These are phyloP conservation scores for Cercophora newfieldiana DNA, from an alignment of 495 filamentous ascomycete genomes.

Conservation along the genomic window DNA sequence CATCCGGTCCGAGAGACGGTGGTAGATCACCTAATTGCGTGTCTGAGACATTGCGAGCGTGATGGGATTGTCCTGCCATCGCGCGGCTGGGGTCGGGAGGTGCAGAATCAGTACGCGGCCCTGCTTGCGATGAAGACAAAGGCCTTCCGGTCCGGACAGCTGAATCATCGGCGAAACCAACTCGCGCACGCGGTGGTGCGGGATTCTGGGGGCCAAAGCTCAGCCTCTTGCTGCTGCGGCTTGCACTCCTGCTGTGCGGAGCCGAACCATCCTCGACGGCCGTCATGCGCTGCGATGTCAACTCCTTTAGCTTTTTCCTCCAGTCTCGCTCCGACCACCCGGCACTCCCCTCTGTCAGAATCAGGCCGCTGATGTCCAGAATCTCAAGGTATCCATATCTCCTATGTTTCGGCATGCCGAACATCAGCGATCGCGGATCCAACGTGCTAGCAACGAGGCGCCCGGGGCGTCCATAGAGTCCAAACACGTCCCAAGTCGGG, in stretches of 20 bases:
- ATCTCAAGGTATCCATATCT: constrained; percentile 91
- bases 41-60: constrained; percentile 43
- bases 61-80: constrained; percentile 41
- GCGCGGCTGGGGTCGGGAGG: constrained; percentile 42
- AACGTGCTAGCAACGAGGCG: constrained; percentile 83
- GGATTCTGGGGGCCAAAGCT: constrained; percentile 56
- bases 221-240: constrained; percentile 62
- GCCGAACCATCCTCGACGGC: constrained; percentile 44
- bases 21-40: constrained; percentile 26
- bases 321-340: constrained; percentile 89
- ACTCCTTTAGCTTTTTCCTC: constrained; percentile 84
- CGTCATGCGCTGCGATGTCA: constrained; percentile 78
- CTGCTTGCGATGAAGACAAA: constrained; percentile 44
- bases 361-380: constrained; percentile 75
- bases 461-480: constrained; percentile 85
- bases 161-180: constrained; percentile 66
- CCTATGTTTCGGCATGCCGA: constrained; percentile 88
- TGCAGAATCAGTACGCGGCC: constrained; percentile 47
- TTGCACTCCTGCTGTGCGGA: constrained; percentile 61
- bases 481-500: constrained; percentile 91
- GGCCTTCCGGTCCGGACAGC: constrained; percentile 59
- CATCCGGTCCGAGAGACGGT: constrained; percentile 17
- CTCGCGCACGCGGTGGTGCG: constrained; percentile 42
- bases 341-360: constrained; percentile 72
- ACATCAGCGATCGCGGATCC: constrained; percentile 91